Percentiles rank a stretch among this genome's conserved stretches.
phyloP scores from a whole-genome alignment of 192 early-diverging fungal genomes.

The Coemansia furcata region DNA sequence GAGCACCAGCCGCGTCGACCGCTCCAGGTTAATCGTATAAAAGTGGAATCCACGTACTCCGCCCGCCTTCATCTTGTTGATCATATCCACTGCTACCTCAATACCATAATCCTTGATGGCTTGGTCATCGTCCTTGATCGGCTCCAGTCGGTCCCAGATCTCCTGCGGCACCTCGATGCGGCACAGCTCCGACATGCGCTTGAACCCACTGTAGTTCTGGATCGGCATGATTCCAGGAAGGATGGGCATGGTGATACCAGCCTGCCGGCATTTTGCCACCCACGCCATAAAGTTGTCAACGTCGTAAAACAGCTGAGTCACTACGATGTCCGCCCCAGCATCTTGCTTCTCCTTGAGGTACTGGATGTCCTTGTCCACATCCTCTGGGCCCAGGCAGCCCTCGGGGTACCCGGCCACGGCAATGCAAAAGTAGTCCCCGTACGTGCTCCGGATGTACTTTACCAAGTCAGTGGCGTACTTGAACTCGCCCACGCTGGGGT shows the following conservation, averaged over 20 bases:
- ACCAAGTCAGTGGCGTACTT: slow-evolving; percentile 87
- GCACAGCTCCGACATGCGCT: slow-evolving; percentile 85
- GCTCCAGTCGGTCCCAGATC: slow-evolving; percentile 82
- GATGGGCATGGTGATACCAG: slow-evolving; percentile 80
- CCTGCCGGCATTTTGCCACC: slow-evolving; percentile 68
- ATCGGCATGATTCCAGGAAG: slow-evolving; percentile 98
- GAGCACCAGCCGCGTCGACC: slow-evolving; percentile 81
- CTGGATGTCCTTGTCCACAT: slow-evolving; percentile 73
- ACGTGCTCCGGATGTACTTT: slow-evolving; percentile 80
- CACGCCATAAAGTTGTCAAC: slow-evolving; percentile 81
- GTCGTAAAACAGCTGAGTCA: slow-evolving; percentile 97
- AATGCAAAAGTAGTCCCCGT: slow-evolving; percentile 95
- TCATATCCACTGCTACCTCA: slow-evolving; percentile 82
- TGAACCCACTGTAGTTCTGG: slow-evolving; percentile 89
- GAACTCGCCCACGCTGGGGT: slow-evolving; percentile 82
- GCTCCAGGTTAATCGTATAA: slow-evolving; percentile 94
- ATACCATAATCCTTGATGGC: slow-evolving; percentile 94
- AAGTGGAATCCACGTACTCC: slow-evolving; percentile 88
- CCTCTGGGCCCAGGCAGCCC: slow-evolving; percentile 76
- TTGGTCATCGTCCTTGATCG: slow-evolving; percentile 98
- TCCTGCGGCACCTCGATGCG: slow-evolving; percentile 84
- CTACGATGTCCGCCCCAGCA: slow-evolving; percentile 87
- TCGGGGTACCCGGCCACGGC: slow-evolving; percentile 98
- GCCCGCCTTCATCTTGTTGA: slow-evolving; percentile 66
- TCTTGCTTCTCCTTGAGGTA: slow-evolving; percentile 87